phyloP scores from a whole-genome alignment of 2,329 filamentous ascomycete genomes.

The Talaromyces sp. region DNA sequence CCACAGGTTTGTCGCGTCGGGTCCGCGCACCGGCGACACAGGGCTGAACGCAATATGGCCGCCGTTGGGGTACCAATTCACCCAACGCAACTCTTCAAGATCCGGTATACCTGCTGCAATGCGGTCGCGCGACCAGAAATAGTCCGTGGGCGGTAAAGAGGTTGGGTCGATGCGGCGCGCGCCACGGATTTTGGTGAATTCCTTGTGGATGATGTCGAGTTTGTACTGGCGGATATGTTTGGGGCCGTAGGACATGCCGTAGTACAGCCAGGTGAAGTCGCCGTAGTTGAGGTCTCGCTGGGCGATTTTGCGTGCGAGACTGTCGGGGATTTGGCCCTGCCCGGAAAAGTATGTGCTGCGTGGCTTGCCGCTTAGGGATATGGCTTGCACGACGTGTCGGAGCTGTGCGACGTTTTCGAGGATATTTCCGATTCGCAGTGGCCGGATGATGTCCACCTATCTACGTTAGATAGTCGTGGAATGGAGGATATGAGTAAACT shows the following conservation, averaged over 20 bases:
- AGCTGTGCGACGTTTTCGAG: constrained; percentile 34
- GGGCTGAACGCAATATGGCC: constrained; percentile 41
- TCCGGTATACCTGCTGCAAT: constrained; percentile 32
- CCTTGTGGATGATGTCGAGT: constrained; percentile 25
- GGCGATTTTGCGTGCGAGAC: constrained; percentile 26
- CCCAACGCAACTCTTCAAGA: constrained; percentile 37
- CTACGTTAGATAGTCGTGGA: too few relatives aligned
- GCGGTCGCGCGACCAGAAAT: constrained; percentile 25
- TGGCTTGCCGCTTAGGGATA: constrained; percentile 29
- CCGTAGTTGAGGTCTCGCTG: constrained; percentile 22
- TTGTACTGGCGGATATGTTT: constrained; percentile 26
- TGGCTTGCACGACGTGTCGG: constrained; percentile 23
- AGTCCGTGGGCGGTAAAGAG: constrained; percentile 27
- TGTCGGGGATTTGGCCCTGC: constrained; percentile 26
- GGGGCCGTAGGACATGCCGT: constrained; percentile 32
- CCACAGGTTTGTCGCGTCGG: constrained; percentile 37
- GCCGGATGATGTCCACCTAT: neutral
- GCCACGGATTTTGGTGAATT: constrained; percentile 29
- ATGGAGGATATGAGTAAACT: neutral
- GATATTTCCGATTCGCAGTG: constrained; percentile 14
- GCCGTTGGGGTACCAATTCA: constrained; percentile 27
- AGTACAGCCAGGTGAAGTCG: constrained; percentile 33
- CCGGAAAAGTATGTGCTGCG: constrained; percentile 29
- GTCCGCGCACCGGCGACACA: constrained; percentile 40
- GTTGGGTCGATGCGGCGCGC: constrained; percentile 32